Conservation (phyloP, 768 basidiomycete species). For the Russula olivacea region DNA sequence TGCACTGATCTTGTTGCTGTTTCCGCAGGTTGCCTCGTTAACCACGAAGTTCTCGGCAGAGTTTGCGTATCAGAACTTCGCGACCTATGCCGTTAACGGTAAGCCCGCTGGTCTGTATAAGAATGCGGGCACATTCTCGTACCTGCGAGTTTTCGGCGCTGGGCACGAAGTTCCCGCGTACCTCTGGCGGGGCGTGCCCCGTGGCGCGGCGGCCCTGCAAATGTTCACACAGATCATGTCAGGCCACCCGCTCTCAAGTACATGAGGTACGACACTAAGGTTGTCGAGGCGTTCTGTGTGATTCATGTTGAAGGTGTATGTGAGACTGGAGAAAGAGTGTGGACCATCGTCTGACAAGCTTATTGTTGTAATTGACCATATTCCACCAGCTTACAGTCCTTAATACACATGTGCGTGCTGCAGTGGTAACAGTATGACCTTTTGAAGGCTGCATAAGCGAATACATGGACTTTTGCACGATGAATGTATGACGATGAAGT, state of each 20-base stretch:
- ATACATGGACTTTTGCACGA: slow-evolving; percentile 14
- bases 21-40: slow-evolving; percentile 40
- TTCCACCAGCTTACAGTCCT: too few species aligned
- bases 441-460: slow-evolving; percentile 4
- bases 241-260: slow-evolving; percentile 28
- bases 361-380: neutral
- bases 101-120: slow-evolving; percentile 48
- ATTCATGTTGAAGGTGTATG: too few species aligned
- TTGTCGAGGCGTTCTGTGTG: too few species aligned
- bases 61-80: slow-evolving; percentile 41
- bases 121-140: slow-evolving; percentile 54
- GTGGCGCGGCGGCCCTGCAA: slow-evolving; percentile 31
- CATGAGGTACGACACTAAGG: slow-evolving; percentile 13
- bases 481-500: slow-evolving; percentile 8
- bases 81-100: slow-evolving; percentile 47
- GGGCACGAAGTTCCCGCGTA: slow-evolving; percentile 36
- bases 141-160: slow-evolving; percentile 46
- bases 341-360: too few species aligned
- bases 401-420: neutral
- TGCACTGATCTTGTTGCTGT: neutral
- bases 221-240: slow-evolving; percentile 36
- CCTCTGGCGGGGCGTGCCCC: slow-evolving; percentile 26
- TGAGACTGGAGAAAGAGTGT: too few species aligned
- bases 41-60: slow-evolving; percentile 41
- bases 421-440: neutral